phyloP scores from a whole-genome alignment of 179 eudicot species.

The Pouteria campechiana region DNA sequence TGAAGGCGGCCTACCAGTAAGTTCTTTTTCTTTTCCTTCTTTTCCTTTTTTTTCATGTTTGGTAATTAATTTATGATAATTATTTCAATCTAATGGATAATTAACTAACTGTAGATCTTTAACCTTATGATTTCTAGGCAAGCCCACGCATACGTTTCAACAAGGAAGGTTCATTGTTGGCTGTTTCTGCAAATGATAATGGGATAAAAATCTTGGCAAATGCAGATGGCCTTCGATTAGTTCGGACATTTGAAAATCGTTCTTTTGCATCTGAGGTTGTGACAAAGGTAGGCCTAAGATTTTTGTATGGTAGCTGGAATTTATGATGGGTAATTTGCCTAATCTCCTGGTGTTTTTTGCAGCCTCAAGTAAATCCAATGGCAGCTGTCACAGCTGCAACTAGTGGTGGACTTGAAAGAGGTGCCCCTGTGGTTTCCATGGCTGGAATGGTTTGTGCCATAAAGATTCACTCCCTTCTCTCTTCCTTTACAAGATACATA shows the following conservation, averaged over 20 bases:
- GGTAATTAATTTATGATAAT: neutral
- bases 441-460: constrained; percentile 33
- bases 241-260: constrained; percentile 42
- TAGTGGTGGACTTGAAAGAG: constrained; percentile 41
- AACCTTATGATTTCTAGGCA: constrained; percentile 31
- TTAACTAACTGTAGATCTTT: neutral
- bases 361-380: constrained; percentile 50
- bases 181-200: constrained; percentile 76
- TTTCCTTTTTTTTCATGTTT: neutral
- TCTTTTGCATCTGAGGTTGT: constrained; percentile 34
- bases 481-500: too few species aligned
- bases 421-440: constrained; percentile 40
- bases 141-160: constrained; percentile 71
- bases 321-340: neutral
- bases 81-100: neutral
- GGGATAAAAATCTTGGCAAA: constrained; percentile 71
- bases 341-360: constrained; percentile 1
- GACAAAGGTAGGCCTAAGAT: constrained; percentile 34
- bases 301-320: neutral
- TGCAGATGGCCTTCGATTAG: constrained; percentile 46
- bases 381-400: constrained; percentile 42
- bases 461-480: too few species aligned
- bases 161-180: constrained; percentile 67
- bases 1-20: constrained; percentile 85
- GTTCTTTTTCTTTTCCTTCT: neutral